Conservation (phyloP, 495 filamentous ascomycete genomes). For the Tetracladium marchalianum region DNA sequence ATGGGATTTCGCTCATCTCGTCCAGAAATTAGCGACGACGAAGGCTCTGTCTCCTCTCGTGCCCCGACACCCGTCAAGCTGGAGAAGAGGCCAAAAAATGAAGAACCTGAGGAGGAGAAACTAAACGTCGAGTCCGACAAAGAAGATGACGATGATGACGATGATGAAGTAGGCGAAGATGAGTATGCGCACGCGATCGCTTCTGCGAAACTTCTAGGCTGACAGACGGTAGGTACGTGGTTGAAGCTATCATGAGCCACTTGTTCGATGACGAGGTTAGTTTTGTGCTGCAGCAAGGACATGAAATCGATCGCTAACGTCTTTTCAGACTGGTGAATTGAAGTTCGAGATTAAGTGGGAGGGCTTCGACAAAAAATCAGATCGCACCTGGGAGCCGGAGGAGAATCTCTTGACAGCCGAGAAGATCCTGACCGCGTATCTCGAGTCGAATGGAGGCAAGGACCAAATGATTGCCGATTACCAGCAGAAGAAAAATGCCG, state of each 20-base stretch:
- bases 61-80: neutral
- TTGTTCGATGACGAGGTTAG: conserved; percentile 38
- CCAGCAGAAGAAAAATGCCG: conserved; percentile 12
- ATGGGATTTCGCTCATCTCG: conserved; percentile 11
- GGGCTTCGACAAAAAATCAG: conserved; percentile 46
- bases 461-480: conserved; percentile 38
- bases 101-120: conserved; percentile 22
- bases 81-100: conserved; percentile 31
- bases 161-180: conserved; percentile 29
- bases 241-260: conserved; percentile 47
- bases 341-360: conserved; percentile 52
- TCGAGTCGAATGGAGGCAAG: conserved; percentile 38
- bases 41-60: conserved; percentile 3
- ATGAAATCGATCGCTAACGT: conserved; percentile 7
- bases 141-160: conserved; percentile 28
- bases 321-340: conserved; percentile 23
- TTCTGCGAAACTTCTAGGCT: conserved; percentile 1
- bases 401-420: conserved; percentile 43
- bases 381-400: conserved; percentile 52
- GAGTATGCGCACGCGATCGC: conserved; percentile 24
- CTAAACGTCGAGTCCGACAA: conserved; percentile 20
- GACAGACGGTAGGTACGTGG: conserved; percentile 33
- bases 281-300: conserved; percentile 3
- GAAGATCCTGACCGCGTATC: conserved; percentile 34
- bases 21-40: conserved; percentile 18